These are phyloP conservation scores for Jamesozyma gamospora DNA, from an alignment of 805 yeast species.

Conservation along the genomic window DNA sequence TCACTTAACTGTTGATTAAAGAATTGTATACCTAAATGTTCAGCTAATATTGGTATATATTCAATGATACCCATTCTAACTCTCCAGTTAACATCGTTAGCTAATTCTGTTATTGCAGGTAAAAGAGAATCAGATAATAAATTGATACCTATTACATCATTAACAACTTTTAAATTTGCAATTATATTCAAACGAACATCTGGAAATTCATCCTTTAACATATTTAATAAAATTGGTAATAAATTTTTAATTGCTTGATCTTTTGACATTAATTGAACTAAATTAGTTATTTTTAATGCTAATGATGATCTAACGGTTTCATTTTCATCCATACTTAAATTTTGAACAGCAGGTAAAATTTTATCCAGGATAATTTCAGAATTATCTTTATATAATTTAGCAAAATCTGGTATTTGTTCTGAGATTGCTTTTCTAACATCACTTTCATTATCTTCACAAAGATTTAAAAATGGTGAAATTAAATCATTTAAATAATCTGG, in stretches of 20 bases:
- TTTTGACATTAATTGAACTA: constrained; percentile 78
- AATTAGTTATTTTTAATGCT: constrained; percentile 77
- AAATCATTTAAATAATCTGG: constrained; percentile 44
- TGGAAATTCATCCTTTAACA: constrained; percentile 94
- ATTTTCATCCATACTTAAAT: constrained; percentile 78
- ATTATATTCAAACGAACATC: constrained; percentile 93
- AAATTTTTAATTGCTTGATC: constrained; percentile 73
- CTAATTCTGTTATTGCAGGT: constrained; percentile 93
- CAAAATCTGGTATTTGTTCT: constrained; percentile 75
- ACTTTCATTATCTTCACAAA: constrained; percentile 88
- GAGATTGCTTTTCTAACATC: constrained; percentile 95
- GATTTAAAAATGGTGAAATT: constrained; percentile 51
- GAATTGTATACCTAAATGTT: constrained; percentile 85
- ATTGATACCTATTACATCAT: constrained; percentile 89
- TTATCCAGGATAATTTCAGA: constrained; percentile 49
- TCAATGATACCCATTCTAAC: constrained; percentile 94
- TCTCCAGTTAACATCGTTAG: constrained; percentile 96
- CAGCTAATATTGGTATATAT: constrained; percentile 88
- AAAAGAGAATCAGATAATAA: constrained; percentile 74
- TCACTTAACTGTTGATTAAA: constrained; percentile 87
- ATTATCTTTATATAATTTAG: constrained; percentile 38
- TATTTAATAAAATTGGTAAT: constrained; percentile 78
- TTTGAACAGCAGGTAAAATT: constrained; percentile 75
- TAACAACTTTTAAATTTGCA: constrained; percentile 82
- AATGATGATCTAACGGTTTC: constrained; percentile 90